phyloP scores from a whole-genome alignment of 2,329 filamentous ascomycete genomes.

The Reticulascus tulasneorum region DNA sequence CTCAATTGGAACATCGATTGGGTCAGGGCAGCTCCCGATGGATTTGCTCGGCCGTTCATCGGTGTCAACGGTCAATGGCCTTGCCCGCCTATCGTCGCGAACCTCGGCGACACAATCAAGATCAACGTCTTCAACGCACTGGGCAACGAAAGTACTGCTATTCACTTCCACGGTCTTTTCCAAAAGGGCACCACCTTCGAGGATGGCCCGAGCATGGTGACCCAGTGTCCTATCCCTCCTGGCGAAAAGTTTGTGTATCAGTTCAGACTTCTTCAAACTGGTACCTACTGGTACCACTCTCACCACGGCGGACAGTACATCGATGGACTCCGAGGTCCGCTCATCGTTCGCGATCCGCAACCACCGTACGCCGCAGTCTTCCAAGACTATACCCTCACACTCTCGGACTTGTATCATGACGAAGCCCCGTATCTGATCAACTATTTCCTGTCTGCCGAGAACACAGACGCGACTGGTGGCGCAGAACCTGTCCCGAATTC shows the following conservation, averaged over 20 bases:
- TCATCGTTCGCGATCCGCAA: conserved; percentile 32
- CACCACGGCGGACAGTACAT: conserved; percentile 28
- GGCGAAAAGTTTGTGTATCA: conserved; percentile 50
- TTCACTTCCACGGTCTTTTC: conserved; percentile 68
- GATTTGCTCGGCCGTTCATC: conserved; percentile 49
- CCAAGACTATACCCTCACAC: conserved; percentile 32
- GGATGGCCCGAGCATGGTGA: conserved; percentile 61
- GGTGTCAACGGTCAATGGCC: conserved; percentile 64
- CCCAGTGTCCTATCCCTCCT: conserved; percentile 56
- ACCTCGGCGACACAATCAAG: conserved; percentile 36
- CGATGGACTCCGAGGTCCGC: conserved; percentile 13
- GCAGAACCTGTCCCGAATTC: conserved; percentile 38
- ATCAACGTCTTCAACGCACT: conserved; percentile 36
- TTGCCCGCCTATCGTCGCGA: conserved; percentile 56
- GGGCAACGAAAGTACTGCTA: conserved; percentile 38
- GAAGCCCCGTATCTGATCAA: conserved; percentile 26
- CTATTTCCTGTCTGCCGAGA: conserved; percentile 25
- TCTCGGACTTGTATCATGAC: conserved; percentile 35
- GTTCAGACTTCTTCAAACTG: conserved; percentile 57
- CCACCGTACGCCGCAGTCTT: conserved; percentile 24
- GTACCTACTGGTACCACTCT: conserved; percentile 63
- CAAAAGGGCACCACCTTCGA: conserved; percentile 61
- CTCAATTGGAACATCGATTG: conserved; percentile 60
- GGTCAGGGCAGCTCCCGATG: conserved; percentile 56
- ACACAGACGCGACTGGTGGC: conserved; percentile 26